A percentile compares a stretch with the other conserved stretches of the same genome.
phyloP scores from a whole-genome alignment of 176 grass and related monocot species.

The Alloteropsis semialata region DNA sequence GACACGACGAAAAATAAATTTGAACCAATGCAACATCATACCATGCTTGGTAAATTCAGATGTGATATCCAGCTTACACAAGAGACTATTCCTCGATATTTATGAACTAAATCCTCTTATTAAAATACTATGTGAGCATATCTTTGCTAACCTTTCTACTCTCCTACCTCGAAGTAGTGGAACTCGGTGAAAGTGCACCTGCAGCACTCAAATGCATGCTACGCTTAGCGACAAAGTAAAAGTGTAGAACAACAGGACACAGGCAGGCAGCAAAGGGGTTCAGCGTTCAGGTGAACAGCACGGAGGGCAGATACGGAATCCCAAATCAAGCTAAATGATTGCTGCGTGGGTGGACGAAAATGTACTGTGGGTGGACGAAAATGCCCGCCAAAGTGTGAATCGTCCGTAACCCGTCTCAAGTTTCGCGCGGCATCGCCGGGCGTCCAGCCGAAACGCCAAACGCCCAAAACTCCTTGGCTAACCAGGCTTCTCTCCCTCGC shows the following conservation, averaged over 20 bases:
- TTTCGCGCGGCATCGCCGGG: conserved; percentile 14
- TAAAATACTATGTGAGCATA: too few relatives aligned
- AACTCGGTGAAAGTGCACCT: background rate
- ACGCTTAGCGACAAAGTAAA: too few relatives aligned
- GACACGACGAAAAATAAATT: too few relatives aligned
- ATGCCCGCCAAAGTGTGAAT: conserved; percentile 12
- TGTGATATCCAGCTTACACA: too few relatives aligned
- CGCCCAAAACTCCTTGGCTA: background rate
- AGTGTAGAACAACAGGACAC: too few relatives aligned
- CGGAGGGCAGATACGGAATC: conserved; percentile 3
- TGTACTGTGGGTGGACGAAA: conserved; percentile 13
- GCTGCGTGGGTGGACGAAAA: conserved; percentile 7
- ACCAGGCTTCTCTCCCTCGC: background rate
- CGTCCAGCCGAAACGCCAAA: background rate
- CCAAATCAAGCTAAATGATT: background rate
- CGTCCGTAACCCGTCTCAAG: background rate
- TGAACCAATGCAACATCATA: too few relatives aligned
- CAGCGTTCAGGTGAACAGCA: background rate
- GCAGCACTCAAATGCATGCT: background rate
- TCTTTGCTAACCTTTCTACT: too few relatives aligned
- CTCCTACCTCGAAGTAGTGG: too few relatives aligned
- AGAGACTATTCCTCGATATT: too few relatives aligned
- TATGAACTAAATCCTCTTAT: too few relatives aligned
- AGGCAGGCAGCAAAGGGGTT: background rate
- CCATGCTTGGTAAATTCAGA: too few relatives aligned